Base-by-base conservation (phyloP, 2,329 filamentous ascomycete species). In the Aspergillus aculeatinus region DNA sequence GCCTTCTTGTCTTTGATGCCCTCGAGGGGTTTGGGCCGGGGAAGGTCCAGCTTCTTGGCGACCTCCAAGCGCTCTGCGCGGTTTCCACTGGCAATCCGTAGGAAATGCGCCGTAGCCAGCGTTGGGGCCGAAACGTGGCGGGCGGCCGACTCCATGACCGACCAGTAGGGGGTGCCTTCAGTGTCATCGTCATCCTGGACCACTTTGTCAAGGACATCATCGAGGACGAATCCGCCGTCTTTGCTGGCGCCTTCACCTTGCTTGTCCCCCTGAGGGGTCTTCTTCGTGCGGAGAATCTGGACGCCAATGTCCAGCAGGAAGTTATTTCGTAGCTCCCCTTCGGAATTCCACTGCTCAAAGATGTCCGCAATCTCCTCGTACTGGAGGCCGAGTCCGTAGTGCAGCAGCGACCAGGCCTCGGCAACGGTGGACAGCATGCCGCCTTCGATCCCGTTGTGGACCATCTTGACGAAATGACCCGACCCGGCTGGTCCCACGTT, bases 401-500 rank as follows among this genome's bases (percentile, higher is more conserved):
- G 79, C 77, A 91, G 84, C 33, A 89, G 80, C 0, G 80, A 80
- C 86, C 87, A 91, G 2, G 84, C 84, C 70, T 91, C 88, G 14
- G 83, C 83, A 5, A 89, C 80, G 0, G 82, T 80, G 56, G 76
- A 84, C 77, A 91, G 83, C 84, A 91, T 89, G 1, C 87, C 88
- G 62, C 89, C 87, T 69, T 91, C 88, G 61, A 91, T 90, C 1
- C 87, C 88, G 64, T 91, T 90, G 70, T 91, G 88, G 4, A 90
- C 82, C 87, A 90, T 91, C 77, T 91, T 91, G 47, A 90, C 86
- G 67, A 87, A 91, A 71, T 91, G 88, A 0, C 88, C 88, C 1
- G 84, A 81, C 1, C 88, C 87, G 0, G 84, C 84, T 2, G 83
- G 82, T 0, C 88, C 88, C 51, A 88, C 80, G 27, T 81, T 79